These are phyloP conservation scores for Talaromyces funiculosus DNA, from an alignment of 2,329 filamentous ascomycete genomes.

Conservation along the genomic window DNA sequence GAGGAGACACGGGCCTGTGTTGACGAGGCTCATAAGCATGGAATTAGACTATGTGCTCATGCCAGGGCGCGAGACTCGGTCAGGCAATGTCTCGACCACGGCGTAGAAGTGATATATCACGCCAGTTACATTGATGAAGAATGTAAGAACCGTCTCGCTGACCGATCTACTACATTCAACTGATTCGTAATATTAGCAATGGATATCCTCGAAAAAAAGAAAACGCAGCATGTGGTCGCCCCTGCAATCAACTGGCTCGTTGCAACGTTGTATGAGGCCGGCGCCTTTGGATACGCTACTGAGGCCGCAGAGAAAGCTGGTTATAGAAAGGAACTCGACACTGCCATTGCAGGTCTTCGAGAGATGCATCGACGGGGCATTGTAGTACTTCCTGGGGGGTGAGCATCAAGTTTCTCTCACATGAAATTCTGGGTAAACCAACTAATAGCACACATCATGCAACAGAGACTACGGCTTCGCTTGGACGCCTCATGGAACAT, in stretches of 20 bases:
- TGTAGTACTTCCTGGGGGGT: slow-evolving; percentile 35
- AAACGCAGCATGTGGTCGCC: slow-evolving; percentile 36
- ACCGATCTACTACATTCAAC: neutral
- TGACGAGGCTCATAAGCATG: slow-evolving; percentile 39
- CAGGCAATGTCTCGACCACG: slow-evolving; percentile 39
- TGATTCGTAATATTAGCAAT: slow-evolving; percentile 11
- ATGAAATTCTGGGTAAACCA: neutral
- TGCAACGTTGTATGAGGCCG: slow-evolving; percentile 35
- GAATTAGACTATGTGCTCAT: slow-evolving; percentile 39
- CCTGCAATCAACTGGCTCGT: slow-evolving; percentile 43
- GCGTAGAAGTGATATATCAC: slow-evolving; percentile 47
- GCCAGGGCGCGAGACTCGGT: slow-evolving; percentile 43
- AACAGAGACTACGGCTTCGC: slow-evolving; percentile 42
- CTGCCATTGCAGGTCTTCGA: slow-evolving; percentile 33
- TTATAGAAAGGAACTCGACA: slow-evolving; percentile 40
- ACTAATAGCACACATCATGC: neutral
- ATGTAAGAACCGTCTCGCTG: slow-evolving; percentile 14
- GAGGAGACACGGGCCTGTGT: slow-evolving; percentile 46
- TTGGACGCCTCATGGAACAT: slow-evolving; percentile 47
- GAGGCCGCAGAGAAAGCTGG: slow-evolving; percentile 42
- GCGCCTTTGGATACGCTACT: slow-evolving; percentile 38
- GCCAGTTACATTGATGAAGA: slow-evolving; percentile 41
- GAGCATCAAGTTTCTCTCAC: neutral
- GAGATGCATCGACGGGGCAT: slow-evolving; percentile 46
- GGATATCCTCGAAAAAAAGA: slow-evolving; percentile 34